phyloP scores from a whole-genome alignment of 148 eudicot species.

The Cornus suecica region DNA sequence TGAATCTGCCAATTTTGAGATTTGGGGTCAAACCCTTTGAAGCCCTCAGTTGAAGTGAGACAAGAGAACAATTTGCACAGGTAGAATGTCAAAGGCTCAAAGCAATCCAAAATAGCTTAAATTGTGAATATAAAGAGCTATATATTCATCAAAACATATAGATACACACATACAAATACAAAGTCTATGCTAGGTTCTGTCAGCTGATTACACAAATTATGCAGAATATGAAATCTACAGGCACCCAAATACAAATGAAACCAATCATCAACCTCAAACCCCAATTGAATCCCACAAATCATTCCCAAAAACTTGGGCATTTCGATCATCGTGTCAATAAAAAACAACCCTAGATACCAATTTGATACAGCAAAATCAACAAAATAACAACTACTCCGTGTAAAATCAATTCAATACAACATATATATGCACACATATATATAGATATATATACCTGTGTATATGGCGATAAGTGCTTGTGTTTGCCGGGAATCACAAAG shows the following conservation, averaged over 20 bases:
- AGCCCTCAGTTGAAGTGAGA: neutral
- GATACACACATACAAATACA: neutral
- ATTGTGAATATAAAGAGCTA: neutral
- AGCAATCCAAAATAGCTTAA: neutral
- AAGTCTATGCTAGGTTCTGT: neutral
- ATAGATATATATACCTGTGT: neutral
- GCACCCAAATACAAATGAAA: neutral
- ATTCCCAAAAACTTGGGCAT: neutral
- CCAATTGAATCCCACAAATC: neutral
- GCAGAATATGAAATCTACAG: neutral
- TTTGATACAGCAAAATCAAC: neutral
- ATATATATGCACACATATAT: too few species aligned
- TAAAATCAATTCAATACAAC: too few species aligned
- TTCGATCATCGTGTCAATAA: neutral
- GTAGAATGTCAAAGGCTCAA: too few species aligned
- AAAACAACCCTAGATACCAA: neutral
- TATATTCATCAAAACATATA: neutral
- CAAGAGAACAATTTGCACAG: too few species aligned
- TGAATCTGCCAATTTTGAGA: neutral
- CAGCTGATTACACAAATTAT: neutral
- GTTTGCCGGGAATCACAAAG: neutral
- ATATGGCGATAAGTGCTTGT: neutral
- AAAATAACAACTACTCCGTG: neutral
- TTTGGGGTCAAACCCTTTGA: neutral
- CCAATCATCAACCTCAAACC: neutral